Evolutionary conservation across 345 rosid genomes (phyloP).

Genomic region (Corchorus capsularis): DNA sequence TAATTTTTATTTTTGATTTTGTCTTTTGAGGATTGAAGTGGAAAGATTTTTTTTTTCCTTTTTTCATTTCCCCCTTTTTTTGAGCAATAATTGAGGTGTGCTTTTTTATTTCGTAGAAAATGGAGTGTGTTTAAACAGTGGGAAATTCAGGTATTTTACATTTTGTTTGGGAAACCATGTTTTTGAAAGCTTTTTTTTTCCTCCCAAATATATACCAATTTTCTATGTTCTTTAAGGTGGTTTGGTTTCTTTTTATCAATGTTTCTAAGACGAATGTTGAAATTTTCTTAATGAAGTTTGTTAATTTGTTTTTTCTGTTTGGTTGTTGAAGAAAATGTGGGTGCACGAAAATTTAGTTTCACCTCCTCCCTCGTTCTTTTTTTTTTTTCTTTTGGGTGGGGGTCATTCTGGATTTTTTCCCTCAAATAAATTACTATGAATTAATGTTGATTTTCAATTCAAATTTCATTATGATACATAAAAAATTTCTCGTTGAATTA

Average conservation of each 20-base stretch:
- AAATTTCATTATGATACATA: background rate
- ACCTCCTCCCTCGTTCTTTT: background rate
- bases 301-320: slow-evolving; percentile 11
- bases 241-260: background rate
- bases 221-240: background rate
- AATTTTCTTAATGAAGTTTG: background rate
- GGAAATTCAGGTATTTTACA: background rate
- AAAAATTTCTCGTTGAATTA: background rate
- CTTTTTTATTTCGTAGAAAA: background rate
- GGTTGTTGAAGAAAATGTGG: slow-evolving; percentile 22
- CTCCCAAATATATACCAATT: background rate
- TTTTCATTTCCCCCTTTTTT: background rate
- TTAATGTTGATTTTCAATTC: background rate
- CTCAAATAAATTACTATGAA: background rate
- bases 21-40: background rate
- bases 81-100: background rate
- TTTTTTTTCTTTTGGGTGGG: background rate
- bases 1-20: background rate
- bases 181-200: background rate
- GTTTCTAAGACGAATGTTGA: background rate
- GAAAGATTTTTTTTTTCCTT: background rate
- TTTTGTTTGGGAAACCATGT: background rate
- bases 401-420: background rate
- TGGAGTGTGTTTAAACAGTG: background rate
- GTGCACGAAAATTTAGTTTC: background rate